Conservation (phyloP, 192 early-diverging fungal species). For the Linnemannia elongata region DNA sequence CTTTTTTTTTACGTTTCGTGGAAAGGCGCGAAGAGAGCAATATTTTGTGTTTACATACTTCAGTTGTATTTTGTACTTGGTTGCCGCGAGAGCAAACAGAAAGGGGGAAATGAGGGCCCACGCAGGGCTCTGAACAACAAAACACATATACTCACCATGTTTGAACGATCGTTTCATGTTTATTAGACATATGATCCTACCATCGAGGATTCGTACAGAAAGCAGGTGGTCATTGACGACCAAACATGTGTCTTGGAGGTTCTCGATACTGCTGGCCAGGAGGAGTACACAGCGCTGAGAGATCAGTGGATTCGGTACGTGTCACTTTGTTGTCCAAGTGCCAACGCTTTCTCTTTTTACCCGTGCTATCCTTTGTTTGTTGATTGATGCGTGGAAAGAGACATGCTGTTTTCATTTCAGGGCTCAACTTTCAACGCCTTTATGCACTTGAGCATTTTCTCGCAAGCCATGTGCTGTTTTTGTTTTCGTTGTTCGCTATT, state of each 20-base stretch:
- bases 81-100: background rate
- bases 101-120: no score
- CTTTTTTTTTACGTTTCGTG: slow-evolving; percentile 1
- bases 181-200: slow-evolving; percentile 97
- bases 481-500: background rate
- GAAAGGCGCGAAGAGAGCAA: background rate
- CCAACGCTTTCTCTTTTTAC: background rate
- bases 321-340: background rate
- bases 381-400: background rate
- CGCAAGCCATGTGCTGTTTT: background rate
- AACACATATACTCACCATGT: slow-evolving; percentile 25
- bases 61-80: background rate
- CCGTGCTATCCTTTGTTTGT: background rate
- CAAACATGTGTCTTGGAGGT: slow-evolving; percentile 97
- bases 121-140: slow-evolving; percentile 1
- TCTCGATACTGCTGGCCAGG: slow-evolving; percentile 96
- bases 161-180: slow-evolving; percentile 58
- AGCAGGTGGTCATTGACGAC: slow-evolving; percentile 97
- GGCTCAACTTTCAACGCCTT: background rate
- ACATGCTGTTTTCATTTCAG: slow-evolving; percentile 8
- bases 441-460: slow-evolving; percentile 4
- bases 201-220: slow-evolving; percentile 98
- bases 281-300: slow-evolving; percentile 83
- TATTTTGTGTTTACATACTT: background rate
- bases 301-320: slow-evolving; percentile 86